Percentiles rank a stretch among this genome's conserved stretches.
Conservation (phyloP, 1,284 basidiomycete genomes). For the Cerioporus squamosus region DNA sequence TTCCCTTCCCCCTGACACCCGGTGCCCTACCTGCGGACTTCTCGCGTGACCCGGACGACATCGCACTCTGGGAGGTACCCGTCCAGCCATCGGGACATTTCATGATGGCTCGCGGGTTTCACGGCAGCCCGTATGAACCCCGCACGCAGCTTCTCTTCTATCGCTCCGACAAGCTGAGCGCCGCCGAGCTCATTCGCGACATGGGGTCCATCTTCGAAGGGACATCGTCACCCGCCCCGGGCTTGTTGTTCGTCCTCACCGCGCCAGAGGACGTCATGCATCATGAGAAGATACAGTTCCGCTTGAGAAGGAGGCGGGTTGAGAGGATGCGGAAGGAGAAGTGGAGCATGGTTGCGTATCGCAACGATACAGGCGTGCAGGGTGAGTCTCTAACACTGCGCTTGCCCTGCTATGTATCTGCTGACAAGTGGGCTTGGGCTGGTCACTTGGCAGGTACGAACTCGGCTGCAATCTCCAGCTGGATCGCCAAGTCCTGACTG, state of each 20-base stretch:
- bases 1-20: conserved; percentile 39
- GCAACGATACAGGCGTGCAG: conserved; percentile 5
- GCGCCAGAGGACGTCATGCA: conserved; percentile 28
- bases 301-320: conserved; percentile 30
- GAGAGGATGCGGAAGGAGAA: conserved; percentile 22
- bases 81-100: no score
- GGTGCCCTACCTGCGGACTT: conserved; percentile 6
- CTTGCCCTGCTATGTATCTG: no score
- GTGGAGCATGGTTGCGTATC: conserved; percentile 17
- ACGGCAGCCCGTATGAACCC: no score
- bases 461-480: no score
- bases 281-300: conserved; percentile 29
- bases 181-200: conserved; percentile 4
- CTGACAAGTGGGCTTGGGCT: no score
- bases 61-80: no score
- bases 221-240: conserved; percentile 15
- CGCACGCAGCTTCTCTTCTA: conserved; percentile 32
- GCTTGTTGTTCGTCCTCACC: conserved; percentile 25
- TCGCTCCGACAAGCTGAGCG: conserved; percentile 7
- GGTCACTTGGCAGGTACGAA: no score
- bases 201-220: conserved; percentile 19
- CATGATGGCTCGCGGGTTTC: no score
- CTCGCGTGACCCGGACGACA: background rate
- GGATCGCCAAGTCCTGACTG: no score
- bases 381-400: no score